Evolutionary conservation across 2,329 filamentous ascomycete genomes (phyloP).

Genomic region (Pseudogymnoascus sp.): DNA sequence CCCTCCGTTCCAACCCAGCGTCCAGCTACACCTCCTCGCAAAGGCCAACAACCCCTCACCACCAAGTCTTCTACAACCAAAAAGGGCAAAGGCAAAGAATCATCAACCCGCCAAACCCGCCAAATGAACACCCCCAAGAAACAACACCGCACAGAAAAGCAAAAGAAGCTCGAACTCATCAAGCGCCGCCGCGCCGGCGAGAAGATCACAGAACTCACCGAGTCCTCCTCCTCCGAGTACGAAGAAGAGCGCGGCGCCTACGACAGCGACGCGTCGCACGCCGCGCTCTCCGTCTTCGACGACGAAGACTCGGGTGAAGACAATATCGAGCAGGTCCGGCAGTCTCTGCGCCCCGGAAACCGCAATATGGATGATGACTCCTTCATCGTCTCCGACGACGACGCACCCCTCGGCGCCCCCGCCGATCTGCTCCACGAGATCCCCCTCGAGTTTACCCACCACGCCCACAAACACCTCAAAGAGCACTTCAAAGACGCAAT

Average conservation of each 20-base stretch:
- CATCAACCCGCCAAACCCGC: background rate
- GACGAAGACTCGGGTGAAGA: constrained; percentile 41
- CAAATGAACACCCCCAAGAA: constrained; percentile 7
- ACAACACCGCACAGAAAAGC: constrained; percentile 30
- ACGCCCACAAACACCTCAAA: constrained; percentile 57
- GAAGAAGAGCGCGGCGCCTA: constrained; percentile 13
- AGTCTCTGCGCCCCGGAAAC: constrained; percentile 11
- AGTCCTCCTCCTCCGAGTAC: constrained; percentile 21
- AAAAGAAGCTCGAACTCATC: constrained; percentile 34
- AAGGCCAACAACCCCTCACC: background rate
- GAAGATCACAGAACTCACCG: constrained; percentile 30
- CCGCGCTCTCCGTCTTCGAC: constrained; percentile 42
- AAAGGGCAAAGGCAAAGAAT: background rate
- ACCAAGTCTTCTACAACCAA: background rate
- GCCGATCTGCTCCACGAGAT: constrained; percentile 39
- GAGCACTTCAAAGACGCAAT: constrained; percentile 66
- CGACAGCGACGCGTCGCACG: constrained; percentile 15
- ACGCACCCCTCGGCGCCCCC: constrained; percentile 46
- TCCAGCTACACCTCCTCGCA: background rate
- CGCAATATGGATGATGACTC: constrained; percentile 31
- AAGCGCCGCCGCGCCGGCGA: constrained; percentile 33
- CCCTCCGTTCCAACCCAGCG: background rate
- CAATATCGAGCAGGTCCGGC: constrained; percentile 13
- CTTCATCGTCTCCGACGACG: constrained; percentile 56
- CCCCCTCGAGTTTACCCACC: constrained; percentile 59